Evolutionary conservation across 768 basidiomycete genomes (phyloP), one percentile per base, ranked within the genome.

Genomic region (Scleroderma bovista): DNA sequence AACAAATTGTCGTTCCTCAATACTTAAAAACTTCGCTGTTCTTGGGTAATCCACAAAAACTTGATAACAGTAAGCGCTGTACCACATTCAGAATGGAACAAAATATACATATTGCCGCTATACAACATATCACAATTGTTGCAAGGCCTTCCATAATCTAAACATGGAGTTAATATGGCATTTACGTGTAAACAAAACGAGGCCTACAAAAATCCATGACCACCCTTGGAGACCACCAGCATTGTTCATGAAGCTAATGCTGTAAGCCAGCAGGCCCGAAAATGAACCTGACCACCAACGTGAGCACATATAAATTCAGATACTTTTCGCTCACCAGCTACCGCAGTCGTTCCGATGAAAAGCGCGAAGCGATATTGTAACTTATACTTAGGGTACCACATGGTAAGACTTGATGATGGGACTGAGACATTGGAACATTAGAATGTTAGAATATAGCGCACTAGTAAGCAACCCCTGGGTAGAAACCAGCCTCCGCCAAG

Each of bases 381-480:
- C 63, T 74, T 72, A 55, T 83, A 72, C 10, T 81, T 74, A 6
- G 82, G 81, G 53, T 88, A 88, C 83, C 84, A 86, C 19, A 83
- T 65, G 3, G 80, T 81, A 20, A 87, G 66, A 55, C 80, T 83
- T 22, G 20, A 15, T 38, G n/a, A 24, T n/a, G 6, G 2, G 26
- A 29, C 26, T 29, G 12, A 58, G 11, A 52, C 46, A 3, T 41
- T 11, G 7, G 20, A 24, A n/a, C 13, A 22, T 16, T 12, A 26
- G 24, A 6, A 31, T 8, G 23, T 5, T 15, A 20, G n/a, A 10
- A 17, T 22, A 42, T 17, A 8, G 62, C 76, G 40, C 49, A 85
- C 85, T 84, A 88, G 68, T 85, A 89, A 0, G 78, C 76, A 9
- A 87, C 81, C 23, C 85, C 85, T 11, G 86, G 84, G 64, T 82